Evolutionary conservation across 2,329 filamentous ascomycete species (phyloP).

Genomic region (Stagonosporopsis vannaccii): DNA sequence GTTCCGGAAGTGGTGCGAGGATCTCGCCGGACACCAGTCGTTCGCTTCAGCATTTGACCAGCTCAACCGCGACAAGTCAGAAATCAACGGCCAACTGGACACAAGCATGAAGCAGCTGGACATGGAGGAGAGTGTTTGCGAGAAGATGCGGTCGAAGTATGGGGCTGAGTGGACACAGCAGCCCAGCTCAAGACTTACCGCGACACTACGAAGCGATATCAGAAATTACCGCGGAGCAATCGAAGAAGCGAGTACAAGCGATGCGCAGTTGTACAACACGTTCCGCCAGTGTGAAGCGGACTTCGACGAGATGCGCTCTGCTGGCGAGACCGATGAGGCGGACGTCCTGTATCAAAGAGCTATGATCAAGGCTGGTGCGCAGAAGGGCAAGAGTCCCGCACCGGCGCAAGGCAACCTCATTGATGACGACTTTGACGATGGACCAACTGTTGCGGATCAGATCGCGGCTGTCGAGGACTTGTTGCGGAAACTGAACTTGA

Average conservation of each 20-base stretch:
- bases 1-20: constrained; percentile 92
- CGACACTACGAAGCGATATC: constrained; percentile 85
- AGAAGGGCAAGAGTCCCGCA: constrained; percentile 67
- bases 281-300: constrained; percentile 85
- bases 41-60: constrained; percentile 81
- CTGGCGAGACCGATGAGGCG: constrained; percentile 83
- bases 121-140: constrained; percentile 96
- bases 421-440: constrained; percentile 89
- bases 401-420: constrained; percentile 77
- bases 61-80: constrained; percentile 77
- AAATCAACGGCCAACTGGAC: constrained; percentile 76
- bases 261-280: constrained; percentile 82
- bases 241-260: constrained; percentile 86
- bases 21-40: constrained; percentile 84
- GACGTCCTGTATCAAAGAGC: constrained; percentile 89
- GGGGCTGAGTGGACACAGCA: constrained; percentile 96
- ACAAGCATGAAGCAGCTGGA: constrained; percentile 87
- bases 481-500: constrained; percentile 85
- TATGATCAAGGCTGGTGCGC: constrained; percentile 76
- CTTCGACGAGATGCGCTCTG: constrained; percentile 93
- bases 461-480: constrained; percentile 88
- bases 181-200: constrained; percentile 87
- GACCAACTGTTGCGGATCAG: constrained; percentile 84
- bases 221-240: constrained; percentile 87
- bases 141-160: constrained; percentile 99